Evolutionary conservation across 1,284 basidiomycete species (phyloP).

Genomic region (Naganishia cerealis): DNA sequence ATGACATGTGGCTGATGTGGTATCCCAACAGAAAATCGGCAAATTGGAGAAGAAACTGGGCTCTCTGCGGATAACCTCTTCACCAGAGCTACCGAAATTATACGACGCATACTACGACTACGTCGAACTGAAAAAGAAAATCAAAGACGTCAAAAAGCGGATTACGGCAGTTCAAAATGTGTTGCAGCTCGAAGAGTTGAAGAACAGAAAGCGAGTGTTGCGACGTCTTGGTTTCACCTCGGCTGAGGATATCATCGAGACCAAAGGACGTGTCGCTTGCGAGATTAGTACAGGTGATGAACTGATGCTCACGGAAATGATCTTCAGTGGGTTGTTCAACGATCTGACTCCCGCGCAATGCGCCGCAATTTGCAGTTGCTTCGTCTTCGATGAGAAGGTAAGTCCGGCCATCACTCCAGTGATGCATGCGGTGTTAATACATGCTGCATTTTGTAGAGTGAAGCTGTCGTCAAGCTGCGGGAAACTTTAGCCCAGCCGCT

Average conservation of each 20-base stretch:
- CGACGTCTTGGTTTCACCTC: conserved; percentile 88
- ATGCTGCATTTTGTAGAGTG: conserved; percentile 64
- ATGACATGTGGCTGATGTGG: neutral
- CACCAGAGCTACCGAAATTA: conserved; percentile 70
- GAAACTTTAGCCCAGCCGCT: conserved; percentile 91
- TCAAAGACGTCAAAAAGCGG: conserved; percentile 75
- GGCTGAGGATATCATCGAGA: conserved; percentile 86
- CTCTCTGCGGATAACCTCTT: conserved; percentile 71
- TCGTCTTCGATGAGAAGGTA: conserved; percentile 96
- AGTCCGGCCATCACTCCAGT: conserved; percentile 36
- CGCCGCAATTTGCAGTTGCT: conserved; percentile 88
- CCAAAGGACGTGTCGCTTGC: conserved; percentile 97
- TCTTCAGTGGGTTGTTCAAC: conserved; percentile 97
- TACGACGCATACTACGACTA: conserved; percentile 81
- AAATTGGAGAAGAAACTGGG: conserved; percentile 79
- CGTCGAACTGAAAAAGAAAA: conserved; percentile 67
- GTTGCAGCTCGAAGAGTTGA: conserved; percentile 94
- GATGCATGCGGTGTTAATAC: conserved; percentile 12
- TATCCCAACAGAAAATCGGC: conserved; percentile 71
- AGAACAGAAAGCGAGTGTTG: conserved; percentile 89
- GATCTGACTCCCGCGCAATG: conserved; percentile 84
- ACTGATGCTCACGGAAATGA: conserved; percentile 89
- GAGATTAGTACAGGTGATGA: conserved; percentile 98
- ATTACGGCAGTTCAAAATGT: conserved; percentile 89
- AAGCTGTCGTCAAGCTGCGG: conserved; percentile 78